A percentile compares a stretch with the other conserved stretches of the same genome.
These are phyloP conservation scores for Firmiana major DNA, from an alignment of 345 rosid species.

Conservation along the genomic window DNA sequence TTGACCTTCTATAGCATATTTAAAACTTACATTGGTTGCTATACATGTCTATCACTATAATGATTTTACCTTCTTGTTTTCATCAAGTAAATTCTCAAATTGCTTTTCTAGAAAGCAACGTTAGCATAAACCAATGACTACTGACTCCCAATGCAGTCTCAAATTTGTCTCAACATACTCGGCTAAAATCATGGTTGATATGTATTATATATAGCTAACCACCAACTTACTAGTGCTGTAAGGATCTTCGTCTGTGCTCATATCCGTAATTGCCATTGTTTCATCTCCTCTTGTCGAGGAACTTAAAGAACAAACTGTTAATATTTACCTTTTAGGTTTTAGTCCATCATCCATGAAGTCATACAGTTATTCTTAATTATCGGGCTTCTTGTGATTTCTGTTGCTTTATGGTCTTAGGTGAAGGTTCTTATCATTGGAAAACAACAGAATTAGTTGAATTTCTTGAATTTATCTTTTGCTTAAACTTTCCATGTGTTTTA, in stretches of 20 bases:
- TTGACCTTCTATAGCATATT: neutral
- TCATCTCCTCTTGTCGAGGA: neutral
- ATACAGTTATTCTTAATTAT: neutral
- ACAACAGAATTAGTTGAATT: neutral
- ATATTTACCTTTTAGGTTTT: neutral
- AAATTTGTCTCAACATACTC: neutral
- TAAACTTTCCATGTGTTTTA: neutral
- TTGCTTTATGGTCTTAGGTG: neutral
- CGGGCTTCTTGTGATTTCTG: neutral
- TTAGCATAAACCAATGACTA: neutral
- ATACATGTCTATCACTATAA: neutral
- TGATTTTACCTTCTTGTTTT: neutral
- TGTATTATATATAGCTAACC: neutral
- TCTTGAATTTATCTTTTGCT: neutral
- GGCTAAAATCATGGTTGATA: neutral
- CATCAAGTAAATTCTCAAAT: neutral
- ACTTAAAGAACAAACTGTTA: neutral
- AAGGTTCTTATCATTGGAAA: neutral
- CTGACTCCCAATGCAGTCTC: neutral
- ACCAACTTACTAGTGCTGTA: neutral
- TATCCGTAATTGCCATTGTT: neutral
- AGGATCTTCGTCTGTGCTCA: neutral
- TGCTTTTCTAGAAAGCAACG: neutral
- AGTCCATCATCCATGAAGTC: neutral
- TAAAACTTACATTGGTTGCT: neutral